These are phyloP conservation scores for Xerocomellus amylosporus DNA, from an alignment of 768 basidiomycete genomes.

Conservation along the genomic window DNA sequence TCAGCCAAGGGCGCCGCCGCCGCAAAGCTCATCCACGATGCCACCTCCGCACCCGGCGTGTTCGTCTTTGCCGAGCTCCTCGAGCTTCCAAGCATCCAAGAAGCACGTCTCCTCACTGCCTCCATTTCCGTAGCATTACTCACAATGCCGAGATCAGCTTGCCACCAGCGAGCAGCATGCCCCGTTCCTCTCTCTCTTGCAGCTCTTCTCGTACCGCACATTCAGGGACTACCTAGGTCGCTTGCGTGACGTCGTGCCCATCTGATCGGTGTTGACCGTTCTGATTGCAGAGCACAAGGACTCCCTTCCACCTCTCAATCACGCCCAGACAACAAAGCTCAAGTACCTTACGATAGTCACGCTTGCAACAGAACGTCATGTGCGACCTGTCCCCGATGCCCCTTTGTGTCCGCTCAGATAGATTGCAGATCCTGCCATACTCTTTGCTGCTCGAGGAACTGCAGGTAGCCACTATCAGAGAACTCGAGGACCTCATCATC, in stretches of 20 bases:
- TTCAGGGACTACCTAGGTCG: slow-evolving; percentile 79
- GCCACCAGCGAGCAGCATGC: slow-evolving; percentile 59
- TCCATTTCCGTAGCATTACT: neutral
- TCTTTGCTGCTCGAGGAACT: slow-evolving; percentile 64
- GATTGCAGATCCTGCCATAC: slow-evolving; percentile 75
- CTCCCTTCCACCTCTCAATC: slow-evolving; percentile 62
- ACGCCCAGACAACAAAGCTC: slow-evolving; percentile 78
- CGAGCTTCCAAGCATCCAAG: slow-evolving; percentile 77
- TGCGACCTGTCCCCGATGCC: slow-evolving; percentile 36
- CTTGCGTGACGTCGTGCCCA: slow-evolving; percentile 10
- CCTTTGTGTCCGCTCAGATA: neutral
- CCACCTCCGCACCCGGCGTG: slow-evolving; percentile 83
- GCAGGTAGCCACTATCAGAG: slow-evolving; percentile 75
- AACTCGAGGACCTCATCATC: slow-evolving; percentile 95
- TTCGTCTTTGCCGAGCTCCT: slow-evolving; percentile 91
- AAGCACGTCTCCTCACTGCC: slow-evolving; percentile 47
- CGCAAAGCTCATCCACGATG: slow-evolving; percentile 84
- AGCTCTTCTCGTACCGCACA: slow-evolving; percentile 89
- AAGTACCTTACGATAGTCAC: slow-evolving; percentile 92
- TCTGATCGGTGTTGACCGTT: slow-evolving; percentile 1
- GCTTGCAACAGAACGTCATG: slow-evolving; percentile 72
- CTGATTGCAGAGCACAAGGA: slow-evolving; percentile 57
- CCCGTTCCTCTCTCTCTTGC: slow-evolving; percentile 61
- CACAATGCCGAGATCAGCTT: slow-evolving; percentile 50
- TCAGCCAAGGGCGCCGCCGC: slow-evolving; percentile 90